Percentiles rank a stretch among this genome's conserved stretches.
phyloP scores from a whole-genome alignment of 768 basidiomycete species.

The Russula sp. region DNA sequence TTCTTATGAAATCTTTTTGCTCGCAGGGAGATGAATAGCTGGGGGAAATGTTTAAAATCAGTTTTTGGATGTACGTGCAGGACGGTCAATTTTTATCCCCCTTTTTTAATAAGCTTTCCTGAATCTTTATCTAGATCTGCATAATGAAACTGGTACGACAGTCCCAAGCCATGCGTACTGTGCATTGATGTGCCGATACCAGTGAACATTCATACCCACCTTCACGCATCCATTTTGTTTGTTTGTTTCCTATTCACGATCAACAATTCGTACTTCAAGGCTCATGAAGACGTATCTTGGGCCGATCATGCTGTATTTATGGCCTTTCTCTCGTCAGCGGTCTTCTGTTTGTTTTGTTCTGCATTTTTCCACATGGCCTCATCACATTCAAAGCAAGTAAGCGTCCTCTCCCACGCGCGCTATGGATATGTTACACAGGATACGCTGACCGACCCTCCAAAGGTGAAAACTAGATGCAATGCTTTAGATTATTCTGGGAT shows the following conservation, averaged over 20 bases:
- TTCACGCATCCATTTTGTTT: slow-evolving; percentile 64
- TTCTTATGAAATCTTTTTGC: not conserved
- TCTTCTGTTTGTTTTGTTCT: slow-evolving; percentile 67
- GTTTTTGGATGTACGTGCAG: slow-evolving; percentile 57
- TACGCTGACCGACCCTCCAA: slow-evolving; percentile 27
- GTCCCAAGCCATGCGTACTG: slow-evolving; percentile 10
- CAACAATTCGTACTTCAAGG: slow-evolving; percentile 43
- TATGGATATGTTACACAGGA: not conserved
- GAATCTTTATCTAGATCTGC: slow-evolving; percentile 46
- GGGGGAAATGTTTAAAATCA: slow-evolving; percentile 57
- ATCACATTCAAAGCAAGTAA: slow-evolving; percentile 68
- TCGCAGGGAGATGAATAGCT: slow-evolving; percentile 51
- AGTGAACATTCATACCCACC: slow-evolving; percentile 87
- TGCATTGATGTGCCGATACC: slow-evolving; percentile 18
- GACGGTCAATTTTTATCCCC: not conserved
- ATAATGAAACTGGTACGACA: slow-evolving; percentile 68
- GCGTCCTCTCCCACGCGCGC: slow-evolving; percentile 19
- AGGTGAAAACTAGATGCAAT: slow-evolving; percentile 55
- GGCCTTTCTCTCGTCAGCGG: slow-evolving; percentile 63
- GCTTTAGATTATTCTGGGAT: slow-evolving; percentile 79
- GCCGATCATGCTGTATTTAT: slow-evolving; percentile 52
- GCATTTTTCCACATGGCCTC: slow-evolving; percentile 66
- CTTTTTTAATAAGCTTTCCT: not conserved
- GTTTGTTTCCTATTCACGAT: slow-evolving; percentile 49
- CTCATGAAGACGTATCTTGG: slow-evolving; percentile 53